Evolutionary conservation across 176 grass and related monocot genomes (phyloP), one percentile per base, ranked within the genome.

Genomic region (Ensete glaucum): DNA sequence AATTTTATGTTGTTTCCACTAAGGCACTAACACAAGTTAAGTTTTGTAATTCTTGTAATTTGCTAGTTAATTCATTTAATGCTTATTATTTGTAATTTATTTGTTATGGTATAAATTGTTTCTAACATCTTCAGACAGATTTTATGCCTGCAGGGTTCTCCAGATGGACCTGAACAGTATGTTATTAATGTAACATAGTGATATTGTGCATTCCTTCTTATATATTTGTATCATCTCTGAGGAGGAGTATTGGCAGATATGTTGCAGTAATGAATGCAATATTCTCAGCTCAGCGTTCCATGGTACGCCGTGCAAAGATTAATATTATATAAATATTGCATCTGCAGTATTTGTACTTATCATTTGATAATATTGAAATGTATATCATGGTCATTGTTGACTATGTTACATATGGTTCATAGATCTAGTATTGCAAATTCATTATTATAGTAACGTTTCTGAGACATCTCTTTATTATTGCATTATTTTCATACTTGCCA

Each of bases 231-330:
- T 22, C 69, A 81, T 48, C 24, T 74, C 66, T 54, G 43, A 43
- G 43, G 53, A 73, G 53, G 57, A 74, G 68, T 78, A 53, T 83
- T 86, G 80, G 64, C 93, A 96, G 93, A 92, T 96, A 97, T 78
- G 94, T 97, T 53, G 87, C 94, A 64, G 83, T 97, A 27, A 97
- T 97, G 94, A 97, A 97, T 85, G 89, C 94, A 77, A 97, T 97
- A 85, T 97, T 97, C 88, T 93, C 94, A 55, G 94, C 94, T 14
- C 94, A 97, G 63, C 79, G 87, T 13, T 97, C 90, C 67, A 85
- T 89, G 94, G 90, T 97, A 97, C 68, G 26, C 57, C 27, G 8
- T 73, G 12, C 11, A 19, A 64, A 26, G 3, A 63, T 64, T 29
- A 29, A 57, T 9, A 29, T 34, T 10, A 16, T 19, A 56, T 14